Evolutionary conservation across 768 basidiomycete species (phyloP), one percentile per base, ranked within the genome.

Genomic region (Heimioporus sp.): DNA sequence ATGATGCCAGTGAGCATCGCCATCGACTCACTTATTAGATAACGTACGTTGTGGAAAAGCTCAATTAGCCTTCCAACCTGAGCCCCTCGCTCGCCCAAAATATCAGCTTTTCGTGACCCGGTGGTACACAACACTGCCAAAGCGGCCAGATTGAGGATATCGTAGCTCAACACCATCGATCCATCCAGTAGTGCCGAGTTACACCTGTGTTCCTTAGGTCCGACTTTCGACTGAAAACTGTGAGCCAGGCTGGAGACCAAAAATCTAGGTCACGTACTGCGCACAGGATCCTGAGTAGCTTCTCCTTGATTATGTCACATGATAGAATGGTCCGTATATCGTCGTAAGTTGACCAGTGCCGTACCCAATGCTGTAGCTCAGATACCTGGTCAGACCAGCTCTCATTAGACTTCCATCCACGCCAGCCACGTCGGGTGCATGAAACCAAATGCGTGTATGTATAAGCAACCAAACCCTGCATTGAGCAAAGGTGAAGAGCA

Each of bases 401-500:
- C 15, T 52, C 51, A 12, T 13, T 37, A 4, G 5, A 43, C 44
- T 53, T 2, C 63, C 45, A 57, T 37, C 56, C 31, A 48, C 53
- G 4, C 62, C 48, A 55, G 21, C 53, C 20, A 21, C 46, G 54
- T 31, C 34, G 43, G 48, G 54, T 38, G 24, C 65, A 67, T 37
- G 17, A 6, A 11, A 57, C 24, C 21, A 67, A 28, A 45, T 67
- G 67, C 6, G 67, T 67, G 30, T 63, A 67, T 3, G 56, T 55
- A 38, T 69, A 67, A 24, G 65, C 67, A 8, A 67, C 58, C 43
- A 67, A 38, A 36, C 63, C 66, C 65, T 67, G 24, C 36, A 19
- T 2, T 5, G 24, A 35, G 13, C 5, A 12, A 19, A 10, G n/a
- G n/a, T n/a, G n/a, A n/a, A n/a, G n/a, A n/a, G n/a, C n/a, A n/a